phyloP scores from a whole-genome alignment of 176 grass and related monocot species.

The Eragrostis curvula region DNA sequence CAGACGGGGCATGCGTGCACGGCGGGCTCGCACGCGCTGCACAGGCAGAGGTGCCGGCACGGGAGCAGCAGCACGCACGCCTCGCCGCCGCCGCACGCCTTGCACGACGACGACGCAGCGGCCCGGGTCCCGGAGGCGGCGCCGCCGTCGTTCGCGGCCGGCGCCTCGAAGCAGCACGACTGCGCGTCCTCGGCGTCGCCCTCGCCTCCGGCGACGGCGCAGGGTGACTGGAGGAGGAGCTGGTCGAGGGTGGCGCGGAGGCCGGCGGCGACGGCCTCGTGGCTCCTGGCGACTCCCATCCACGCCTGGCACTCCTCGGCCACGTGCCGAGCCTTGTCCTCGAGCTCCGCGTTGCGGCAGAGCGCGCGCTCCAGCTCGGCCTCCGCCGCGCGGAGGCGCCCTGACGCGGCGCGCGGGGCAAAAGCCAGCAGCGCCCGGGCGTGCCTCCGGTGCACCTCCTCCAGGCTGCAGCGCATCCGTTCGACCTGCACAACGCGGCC shows the following conservation, averaged over 20 bases:
- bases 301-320: conserved; percentile 62
- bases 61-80: conserved; percentile 62
- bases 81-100: conserved; percentile 36
- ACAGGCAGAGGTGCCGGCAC: conserved; percentile 69
- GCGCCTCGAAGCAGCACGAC: conserved; percentile 50
- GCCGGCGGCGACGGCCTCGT: conserved; percentile 47
- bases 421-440: conserved; percentile 27
- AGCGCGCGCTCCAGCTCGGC: conserved; percentile 47
- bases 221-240: conserved; percentile 26
- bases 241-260: conserved; percentile 58
- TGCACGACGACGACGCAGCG: conserved; percentile 23
- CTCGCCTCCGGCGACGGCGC: not conserved
- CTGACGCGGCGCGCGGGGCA: not conserved
- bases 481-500: conserved; percentile 28
- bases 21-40: conserved; percentile 41
- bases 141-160: too few species aligned
- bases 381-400: conserved; percentile 35
- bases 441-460: conserved; percentile 44
- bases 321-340: conserved; percentile 45
- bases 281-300: conserved; percentile 48
- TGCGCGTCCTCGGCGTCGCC: conserved; percentile 29
- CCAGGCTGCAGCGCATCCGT: conserved; percentile 36
- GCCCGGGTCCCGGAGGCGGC: not conserved
- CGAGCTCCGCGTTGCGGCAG: conserved; percentile 54
- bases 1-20: conserved; percentile 57